A percentile compares a stretch with the other conserved stretches of the same genome.
phyloP scores from a whole-genome alignment of 2,329 filamentous ascomycete genomes.

The Diplodia seriata region DNA sequence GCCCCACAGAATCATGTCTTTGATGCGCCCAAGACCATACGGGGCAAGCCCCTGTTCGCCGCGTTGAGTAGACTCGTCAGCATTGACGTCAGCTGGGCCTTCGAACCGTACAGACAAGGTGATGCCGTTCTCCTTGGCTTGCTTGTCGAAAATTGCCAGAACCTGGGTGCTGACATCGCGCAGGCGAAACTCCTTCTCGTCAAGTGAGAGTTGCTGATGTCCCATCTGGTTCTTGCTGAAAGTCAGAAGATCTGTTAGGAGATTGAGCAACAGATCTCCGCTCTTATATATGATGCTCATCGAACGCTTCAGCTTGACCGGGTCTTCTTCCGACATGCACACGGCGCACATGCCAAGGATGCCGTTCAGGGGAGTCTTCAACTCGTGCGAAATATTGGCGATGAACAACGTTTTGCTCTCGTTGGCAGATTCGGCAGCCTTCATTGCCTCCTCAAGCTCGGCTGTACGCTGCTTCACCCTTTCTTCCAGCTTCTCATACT shows the following conservation, averaged over 20 bases:
- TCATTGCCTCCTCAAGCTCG: constrained; percentile 87
- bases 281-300: constrained; percentile 90
- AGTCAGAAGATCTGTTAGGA: constrained; percentile 86
- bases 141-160: constrained; percentile 86
- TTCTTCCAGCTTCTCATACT: constrained; percentile 84
- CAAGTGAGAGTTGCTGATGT: constrained; percentile 74
- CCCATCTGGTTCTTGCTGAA: constrained; percentile 97
- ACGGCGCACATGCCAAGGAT: constrained; percentile 94
- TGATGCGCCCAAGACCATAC: constrained; percentile 70
- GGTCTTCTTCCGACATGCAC: constrained; percentile 88
- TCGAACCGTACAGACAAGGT: constrained; percentile 75
- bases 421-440: constrained; percentile 91
- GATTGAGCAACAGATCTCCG: constrained; percentile 80
- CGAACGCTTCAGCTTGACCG: constrained; percentile 78
- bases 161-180: constrained; percentile 86
- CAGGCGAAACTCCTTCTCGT: constrained; percentile 84
- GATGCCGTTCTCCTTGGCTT: constrained; percentile 80
- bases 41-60: constrained; percentile 63
- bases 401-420: constrained; percentile 98
- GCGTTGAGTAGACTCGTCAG: constrained; percentile 47
- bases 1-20: constrained; percentile 90
- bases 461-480: constrained; percentile 82
- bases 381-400: constrained; percentile 85
- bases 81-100: constrained; percentile 53
- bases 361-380: constrained; percentile 91